phyloP scores from a whole-genome alignment of 805 yeast species.

The Cyberlindnera americana region DNA sequence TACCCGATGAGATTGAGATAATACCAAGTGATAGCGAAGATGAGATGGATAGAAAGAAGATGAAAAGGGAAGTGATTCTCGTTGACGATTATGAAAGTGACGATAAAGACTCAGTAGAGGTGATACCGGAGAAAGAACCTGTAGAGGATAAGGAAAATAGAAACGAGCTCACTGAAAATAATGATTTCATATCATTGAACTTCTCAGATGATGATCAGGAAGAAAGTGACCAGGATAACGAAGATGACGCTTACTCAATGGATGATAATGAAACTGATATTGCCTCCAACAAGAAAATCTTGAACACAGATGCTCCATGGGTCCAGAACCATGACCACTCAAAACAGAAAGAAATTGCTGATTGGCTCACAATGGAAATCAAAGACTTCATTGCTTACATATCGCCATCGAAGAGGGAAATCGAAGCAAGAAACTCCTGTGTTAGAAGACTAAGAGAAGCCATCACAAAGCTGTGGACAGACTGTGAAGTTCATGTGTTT shows the following conservation, averaged over 20 bases:
- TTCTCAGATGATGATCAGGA: slow-evolving; percentile 30
- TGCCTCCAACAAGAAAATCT: slow-evolving; percentile 10
- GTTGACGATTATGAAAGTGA: slow-evolving; percentile 11
- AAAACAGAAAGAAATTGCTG: slow-evolving; percentile 70
- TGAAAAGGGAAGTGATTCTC: slow-evolving; percentile 8
- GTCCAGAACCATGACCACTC: slow-evolving; percentile 73
- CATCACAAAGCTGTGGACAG: slow-evolving; percentile 64
- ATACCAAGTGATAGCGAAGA: slow-evolving; percentile 3
- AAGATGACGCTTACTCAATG: slow-evolving; percentile 27
- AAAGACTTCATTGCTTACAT: slow-evolving; percentile 80
- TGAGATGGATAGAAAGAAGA: slow-evolving; percentile 3
- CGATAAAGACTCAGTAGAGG: neutral
- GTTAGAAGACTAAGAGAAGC: slow-evolving; percentile 56
- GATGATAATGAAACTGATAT: slow-evolving; percentile 25
- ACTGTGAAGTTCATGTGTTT: slow-evolving; percentile 77
- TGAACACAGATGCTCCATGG: slow-evolving; percentile 58
- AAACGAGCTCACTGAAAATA: slow-evolving; percentile 35
- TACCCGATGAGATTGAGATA: slow-evolving; percentile 8
- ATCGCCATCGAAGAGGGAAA: slow-evolving; percentile 78
- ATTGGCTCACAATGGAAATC: slow-evolving; percentile 85
- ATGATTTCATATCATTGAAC: slow-evolving; percentile 40
- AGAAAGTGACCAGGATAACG: slow-evolving; percentile 18
- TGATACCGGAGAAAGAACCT: neutral
- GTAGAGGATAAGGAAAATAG: slow-evolving; percentile 4
- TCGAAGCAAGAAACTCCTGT: slow-evolving; percentile 59